Percentiles rank a stretch among this genome's conserved stretches.
These are phyloP conservation scores for Rhinocladiella mackenziei DNA, from an alignment of 2,329 filamentous ascomycete species.

Conservation along the genomic window DNA sequence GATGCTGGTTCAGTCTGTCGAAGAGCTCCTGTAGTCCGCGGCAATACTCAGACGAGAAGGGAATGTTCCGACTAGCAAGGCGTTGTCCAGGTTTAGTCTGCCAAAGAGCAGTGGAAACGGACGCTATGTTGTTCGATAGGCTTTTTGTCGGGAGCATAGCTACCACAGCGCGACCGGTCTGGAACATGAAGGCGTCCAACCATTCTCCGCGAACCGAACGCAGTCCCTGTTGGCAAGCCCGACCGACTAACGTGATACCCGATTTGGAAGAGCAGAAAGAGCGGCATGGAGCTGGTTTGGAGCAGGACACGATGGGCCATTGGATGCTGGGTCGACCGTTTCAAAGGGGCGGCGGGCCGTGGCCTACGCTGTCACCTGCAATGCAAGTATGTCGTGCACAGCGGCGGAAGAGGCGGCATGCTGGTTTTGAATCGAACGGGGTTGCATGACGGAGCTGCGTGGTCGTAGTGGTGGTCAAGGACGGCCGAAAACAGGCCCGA, in stretches of 20 bases:
- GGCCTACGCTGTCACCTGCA: slow-evolving; percentile 19
- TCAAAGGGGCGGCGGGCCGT: slow-evolving; percentile 17
- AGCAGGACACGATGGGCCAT: slow-evolving; percentile 2
- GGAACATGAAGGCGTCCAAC: slow-evolving; percentile 10
- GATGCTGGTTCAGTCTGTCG: slow-evolving; percentile 9
- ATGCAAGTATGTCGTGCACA: slow-evolving; percentile 26
- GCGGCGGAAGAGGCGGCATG: slow-evolving; percentile 8
- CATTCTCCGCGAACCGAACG: neutral
- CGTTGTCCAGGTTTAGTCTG: neutral
- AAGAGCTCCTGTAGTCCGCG: slow-evolving; percentile 6
- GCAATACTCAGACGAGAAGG: slow-evolving; percentile 10
- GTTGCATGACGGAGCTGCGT: slow-evolving; percentile 16
- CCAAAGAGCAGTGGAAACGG: neutral
- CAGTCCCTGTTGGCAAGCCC: slow-evolving; percentile 3
- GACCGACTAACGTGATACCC: slow-evolving; percentile 5
- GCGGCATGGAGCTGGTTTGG: no score
- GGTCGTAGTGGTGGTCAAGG: neutral
- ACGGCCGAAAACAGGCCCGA: neutral
- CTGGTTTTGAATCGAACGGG: slow-evolving; percentile 13
- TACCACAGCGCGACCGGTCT: neutral
- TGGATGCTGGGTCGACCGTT: slow-evolving; percentile 3
- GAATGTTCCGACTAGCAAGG: slow-evolving; percentile 23
- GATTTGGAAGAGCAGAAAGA: neutral
- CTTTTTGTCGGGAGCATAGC: neutral
- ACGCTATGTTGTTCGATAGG: slow-evolving; percentile 8